Percentiles rank a stretch among this genome's conserved stretches.
Conservation (phyloP, 2,329 filamentous ascomycete genomes). For the Microdochium nivale region DNA sequence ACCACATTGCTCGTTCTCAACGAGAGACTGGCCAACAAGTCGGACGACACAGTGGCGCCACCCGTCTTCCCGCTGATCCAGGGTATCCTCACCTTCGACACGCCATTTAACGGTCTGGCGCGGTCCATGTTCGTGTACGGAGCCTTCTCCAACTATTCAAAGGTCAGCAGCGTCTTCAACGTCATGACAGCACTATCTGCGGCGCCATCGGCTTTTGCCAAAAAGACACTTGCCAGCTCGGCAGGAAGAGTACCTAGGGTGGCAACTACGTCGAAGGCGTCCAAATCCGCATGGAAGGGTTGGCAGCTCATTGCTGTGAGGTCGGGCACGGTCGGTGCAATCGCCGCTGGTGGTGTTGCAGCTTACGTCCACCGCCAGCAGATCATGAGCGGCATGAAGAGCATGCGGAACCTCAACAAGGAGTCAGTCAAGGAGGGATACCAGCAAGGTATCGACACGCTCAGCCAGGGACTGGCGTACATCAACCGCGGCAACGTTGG, state of each 20-base stretch:
- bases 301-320: conserved; percentile 65
- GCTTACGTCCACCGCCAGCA: conserved; percentile 71
- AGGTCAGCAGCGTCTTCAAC: conserved; percentile 47
- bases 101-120: conserved; percentile 64
- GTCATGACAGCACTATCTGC: conserved; percentile 45
- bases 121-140: conserved; percentile 53
- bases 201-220: conserved; percentile 32
- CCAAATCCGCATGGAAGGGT: conserved; percentile 31
- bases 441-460: conserved; percentile 36
- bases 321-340: conserved; percentile 73
- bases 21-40: conserved; percentile 42
- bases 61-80: conserved; percentile 75
- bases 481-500: conserved; percentile 51
- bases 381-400: conserved; percentile 43
- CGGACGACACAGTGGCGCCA: conserved; percentile 12
- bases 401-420: conserved; percentile 36
- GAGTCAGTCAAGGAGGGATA: conserved; percentile 39
- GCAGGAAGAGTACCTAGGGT: conserved; percentile 9
- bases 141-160: conserved; percentile 50
- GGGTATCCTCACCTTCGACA: conserved; percentile 76
- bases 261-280: conserved; percentile 9
- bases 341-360: conserved; percentile 71
- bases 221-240: conserved; percentile 23
- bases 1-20: conserved; percentile 64
- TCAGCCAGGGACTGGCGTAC: conserved; percentile 46